Evolutionary conservation across 2,329 filamentous ascomycete species (phyloP).

Genomic region (Diaporthe humulicola): DNA sequence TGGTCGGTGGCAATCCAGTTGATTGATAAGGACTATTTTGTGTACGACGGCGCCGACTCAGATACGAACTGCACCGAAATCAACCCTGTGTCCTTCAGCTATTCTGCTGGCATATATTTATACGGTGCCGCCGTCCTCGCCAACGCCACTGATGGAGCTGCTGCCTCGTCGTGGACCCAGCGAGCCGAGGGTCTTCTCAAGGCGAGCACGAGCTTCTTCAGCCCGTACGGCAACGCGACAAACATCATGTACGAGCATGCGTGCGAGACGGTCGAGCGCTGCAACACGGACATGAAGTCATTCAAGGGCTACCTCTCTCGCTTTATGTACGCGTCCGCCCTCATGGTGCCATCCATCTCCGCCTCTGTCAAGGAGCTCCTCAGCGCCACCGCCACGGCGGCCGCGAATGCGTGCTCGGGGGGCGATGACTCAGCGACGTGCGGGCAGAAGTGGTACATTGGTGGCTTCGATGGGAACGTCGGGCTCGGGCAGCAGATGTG

Average conservation of each 20-base stretch:
- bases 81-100: constrained; percentile 72
- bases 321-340: constrained; percentile 71
- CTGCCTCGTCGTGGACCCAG: constrained; percentile 65
- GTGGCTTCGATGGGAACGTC: constrained; percentile 65
- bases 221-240: constrained; percentile 63
- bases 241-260: constrained; percentile 75
- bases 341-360: constrained; percentile 68
- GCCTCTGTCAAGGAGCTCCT: constrained; percentile 63
- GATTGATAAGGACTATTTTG: constrained; percentile 65
- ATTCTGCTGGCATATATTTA: constrained; percentile 75
- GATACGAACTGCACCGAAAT: constrained; percentile 65
- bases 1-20: constrained; percentile 72
- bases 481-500: constrained; percentile 76
- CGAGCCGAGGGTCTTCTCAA: constrained; percentile 66
- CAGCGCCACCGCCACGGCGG: constrained; percentile 65
- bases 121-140: constrained; percentile 75
- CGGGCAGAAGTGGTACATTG: constrained; percentile 73
- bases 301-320: constrained; percentile 78
- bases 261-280: constrained; percentile 71
- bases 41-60: constrained; percentile 74
- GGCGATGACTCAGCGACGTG: constrained; percentile 66
- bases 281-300: constrained; percentile 74
- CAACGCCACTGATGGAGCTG: constrained; percentile 73
- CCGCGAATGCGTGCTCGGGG: constrained; percentile 69
- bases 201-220: constrained; percentile 67